Evolutionary conservation across 306 rosid species (phyloP).

Genomic region (Sindora glabra): DNA sequence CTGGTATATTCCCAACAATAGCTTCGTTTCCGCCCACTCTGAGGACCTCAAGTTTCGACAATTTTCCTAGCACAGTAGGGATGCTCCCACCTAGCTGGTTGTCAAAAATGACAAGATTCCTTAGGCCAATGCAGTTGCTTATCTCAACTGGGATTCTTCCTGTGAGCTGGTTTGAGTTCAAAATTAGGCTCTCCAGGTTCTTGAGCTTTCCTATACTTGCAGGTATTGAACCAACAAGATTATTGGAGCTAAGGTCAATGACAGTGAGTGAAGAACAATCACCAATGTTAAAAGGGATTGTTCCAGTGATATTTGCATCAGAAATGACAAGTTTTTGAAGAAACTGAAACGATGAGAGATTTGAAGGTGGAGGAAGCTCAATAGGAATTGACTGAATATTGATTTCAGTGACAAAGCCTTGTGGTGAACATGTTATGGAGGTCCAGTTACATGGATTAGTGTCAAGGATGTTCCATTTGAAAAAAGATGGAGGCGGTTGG

Average conservation of each 20-base stretch:
- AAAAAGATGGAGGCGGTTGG: conserved; percentile 20
- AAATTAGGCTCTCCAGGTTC: conserved; percentile 26
- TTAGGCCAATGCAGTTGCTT: conserved; percentile 23
- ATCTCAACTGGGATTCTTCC: conserved; percentile 50
- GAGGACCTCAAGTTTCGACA: conserved; percentile 29
- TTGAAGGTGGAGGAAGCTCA: conserved; percentile 31
- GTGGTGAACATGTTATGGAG: conserved; percentile 45
- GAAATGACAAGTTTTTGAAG: conserved; percentile 38
- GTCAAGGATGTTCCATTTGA: conserved; percentile 43
- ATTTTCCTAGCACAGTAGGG: conserved; percentile 31
- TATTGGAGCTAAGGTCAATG: conserved; percentile 40
- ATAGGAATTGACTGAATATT: conserved; percentile 31
- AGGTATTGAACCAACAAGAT: conserved; percentile 42
- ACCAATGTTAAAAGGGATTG: conserved; percentile 30
- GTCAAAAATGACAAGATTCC: conserved; percentile 22
- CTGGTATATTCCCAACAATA: conserved; percentile 41
- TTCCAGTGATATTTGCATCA: conserved; percentile 45
- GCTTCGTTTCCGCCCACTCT: conserved; percentile 46
- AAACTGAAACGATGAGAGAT: conserved; percentile 39
- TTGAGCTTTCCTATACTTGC: conserved; percentile 29
- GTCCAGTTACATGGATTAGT: conserved; percentile 54
- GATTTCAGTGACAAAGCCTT: conserved; percentile 37
- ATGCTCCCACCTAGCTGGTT: conserved; percentile 35
- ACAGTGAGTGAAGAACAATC: conserved; percentile 18
- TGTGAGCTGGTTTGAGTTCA: conserved; percentile 44